These are phyloP conservation scores for Ogataea sp. DNA, from an alignment of 805 yeast genomes.

Conservation along the genomic window DNA sequence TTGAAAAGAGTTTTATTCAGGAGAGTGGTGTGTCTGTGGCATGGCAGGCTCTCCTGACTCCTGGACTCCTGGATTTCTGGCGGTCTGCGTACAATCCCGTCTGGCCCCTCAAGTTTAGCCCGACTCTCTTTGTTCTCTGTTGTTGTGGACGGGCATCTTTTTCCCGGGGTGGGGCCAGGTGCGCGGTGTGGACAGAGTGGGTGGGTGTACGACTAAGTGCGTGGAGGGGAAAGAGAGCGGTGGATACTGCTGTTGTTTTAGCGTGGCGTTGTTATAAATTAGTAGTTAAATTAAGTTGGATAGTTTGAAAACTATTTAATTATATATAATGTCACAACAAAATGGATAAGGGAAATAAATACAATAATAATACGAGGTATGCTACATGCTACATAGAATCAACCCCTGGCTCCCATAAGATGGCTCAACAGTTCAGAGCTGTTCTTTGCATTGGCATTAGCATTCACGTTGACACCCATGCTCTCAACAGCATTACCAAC, in stretches of 20 bases:
- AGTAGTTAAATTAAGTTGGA: too few species aligned
- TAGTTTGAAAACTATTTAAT: too few species aligned
- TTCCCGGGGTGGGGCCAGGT: not conserved
- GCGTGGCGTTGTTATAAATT: too few species aligned
- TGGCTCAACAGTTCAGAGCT: conserved; percentile 73
- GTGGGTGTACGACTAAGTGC: not conserved
- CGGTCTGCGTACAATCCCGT: too few species aligned
- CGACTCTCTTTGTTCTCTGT: not conserved
- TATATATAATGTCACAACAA: too few species aligned
- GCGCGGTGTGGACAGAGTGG: not conserved
- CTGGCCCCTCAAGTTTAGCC: not conserved
- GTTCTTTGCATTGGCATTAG: conserved; percentile 9
- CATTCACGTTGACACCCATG: conserved; percentile 3
- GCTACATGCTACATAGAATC: not conserved
- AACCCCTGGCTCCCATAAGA: conserved; percentile 56
- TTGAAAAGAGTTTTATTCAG: too few species aligned
- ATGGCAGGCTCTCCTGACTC: too few species aligned
- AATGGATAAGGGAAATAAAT: not conserved
- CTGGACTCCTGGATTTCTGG: too few species aligned
- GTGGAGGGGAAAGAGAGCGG: too few species aligned
- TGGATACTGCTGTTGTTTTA: too few species aligned
- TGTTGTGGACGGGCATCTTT: not conserved
- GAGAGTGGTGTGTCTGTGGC: too few species aligned
- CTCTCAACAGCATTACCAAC: conserved; percentile 19
- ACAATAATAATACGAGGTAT: not conserved